Evolutionary conservation across 192 early-diverging fungal genomes (phyloP).

Genomic region (Coemansia sp.): DNA sequence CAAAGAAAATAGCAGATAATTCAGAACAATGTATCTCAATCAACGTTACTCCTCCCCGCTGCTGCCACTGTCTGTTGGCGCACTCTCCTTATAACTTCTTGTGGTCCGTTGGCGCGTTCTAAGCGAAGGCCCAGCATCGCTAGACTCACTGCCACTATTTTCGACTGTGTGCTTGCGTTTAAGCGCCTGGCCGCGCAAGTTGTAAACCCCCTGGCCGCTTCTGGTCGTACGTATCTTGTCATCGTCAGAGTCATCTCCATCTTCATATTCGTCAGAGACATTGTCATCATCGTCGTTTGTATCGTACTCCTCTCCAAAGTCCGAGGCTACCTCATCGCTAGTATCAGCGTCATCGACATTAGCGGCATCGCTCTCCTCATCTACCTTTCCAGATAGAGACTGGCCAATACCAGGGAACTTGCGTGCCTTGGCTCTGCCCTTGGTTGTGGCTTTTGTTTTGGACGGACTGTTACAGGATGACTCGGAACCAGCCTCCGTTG

Average conservation of each 20-base stretch:
- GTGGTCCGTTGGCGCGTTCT: constrained; percentile 36
- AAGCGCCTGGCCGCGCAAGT: constrained; percentile 27
- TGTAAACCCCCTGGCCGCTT: constrained; percentile 41
- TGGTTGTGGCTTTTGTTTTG: constrained; percentile 10
- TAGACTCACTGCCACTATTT: constrained; percentile 15
- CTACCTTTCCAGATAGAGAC: constrained; percentile 18
- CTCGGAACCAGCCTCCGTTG: background rate
- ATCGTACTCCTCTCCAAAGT: constrained; percentile 32
- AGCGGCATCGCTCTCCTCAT: constrained; percentile 6
- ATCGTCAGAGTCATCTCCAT: constrained; percentile 16
- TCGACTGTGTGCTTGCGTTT: constrained; percentile 30
- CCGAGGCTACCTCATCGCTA: constrained; percentile 10
- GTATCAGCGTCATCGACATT: background rate
- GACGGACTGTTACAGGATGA: no score
- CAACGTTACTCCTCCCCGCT: background rate
- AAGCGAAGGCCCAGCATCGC: constrained; percentile 22
- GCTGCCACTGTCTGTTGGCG: constrained; percentile 4
- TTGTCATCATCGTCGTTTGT: constrained; percentile 27
- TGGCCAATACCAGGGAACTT: constrained; percentile 42
- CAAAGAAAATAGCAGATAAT: background rate
- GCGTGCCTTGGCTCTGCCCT: constrained; percentile 16
- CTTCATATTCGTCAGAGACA: constrained; percentile 31
- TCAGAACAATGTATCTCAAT: background rate
- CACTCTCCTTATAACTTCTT: constrained; percentile 14
- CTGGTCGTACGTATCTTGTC: constrained; percentile 21